Conservation (phyloP, 352 stramenopile species). For the Phytophthora pinifolia region DNA sequence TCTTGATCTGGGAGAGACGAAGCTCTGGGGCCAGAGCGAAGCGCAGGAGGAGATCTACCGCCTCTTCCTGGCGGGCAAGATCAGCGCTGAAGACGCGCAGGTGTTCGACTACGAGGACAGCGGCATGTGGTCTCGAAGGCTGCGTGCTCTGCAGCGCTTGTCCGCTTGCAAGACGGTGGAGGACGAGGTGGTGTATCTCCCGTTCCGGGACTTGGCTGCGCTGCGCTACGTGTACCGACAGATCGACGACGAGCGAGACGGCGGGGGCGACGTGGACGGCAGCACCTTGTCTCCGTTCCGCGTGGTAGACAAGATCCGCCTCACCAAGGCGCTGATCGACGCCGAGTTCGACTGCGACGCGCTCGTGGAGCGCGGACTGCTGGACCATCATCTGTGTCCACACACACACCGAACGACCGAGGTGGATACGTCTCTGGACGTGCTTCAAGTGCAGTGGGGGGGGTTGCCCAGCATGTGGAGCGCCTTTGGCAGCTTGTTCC, state of each 20-base stretch:
- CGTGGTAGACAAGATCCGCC: slow-evolving; percentile 72
- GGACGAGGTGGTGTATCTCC: slow-evolving; percentile 37
- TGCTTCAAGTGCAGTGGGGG: slow-evolving; percentile 57
- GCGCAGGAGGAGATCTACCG: slow-evolving; percentile 71
- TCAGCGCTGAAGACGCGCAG: slow-evolving; percentile 57
- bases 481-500: slow-evolving; percentile 19
- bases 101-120: slow-evolving; percentile 60
- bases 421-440: slow-evolving; percentile 70
- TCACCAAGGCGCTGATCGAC: slow-evolving; percentile 74
- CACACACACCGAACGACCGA: slow-evolving; percentile 62
- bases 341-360: slow-evolving; percentile 72
- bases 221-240: slow-evolving; percentile 72
- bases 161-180: slow-evolving; percentile 21
- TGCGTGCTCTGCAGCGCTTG: slow-evolving; percentile 52
- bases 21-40: slow-evolving; percentile 37
- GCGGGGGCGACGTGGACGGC: slow-evolving; percentile 15
- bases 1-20: slow-evolving; percentile 45
- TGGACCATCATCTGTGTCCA: slow-evolving; percentile 55
- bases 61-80: slow-evolving; percentile 67
- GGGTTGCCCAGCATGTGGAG: slow-evolving; percentile 31
- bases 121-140: slow-evolving; percentile 66
- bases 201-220: slow-evolving; percentile 49
- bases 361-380: slow-evolving; percentile 46
- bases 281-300: slow-evolving; percentile 57
- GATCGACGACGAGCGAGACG: slow-evolving; percentile 44